These are phyloP conservation scores for Ophiosphaerella herpotricha DNA, from an alignment of 2,329 filamentous ascomycete genomes.

Conservation along the genomic window DNA sequence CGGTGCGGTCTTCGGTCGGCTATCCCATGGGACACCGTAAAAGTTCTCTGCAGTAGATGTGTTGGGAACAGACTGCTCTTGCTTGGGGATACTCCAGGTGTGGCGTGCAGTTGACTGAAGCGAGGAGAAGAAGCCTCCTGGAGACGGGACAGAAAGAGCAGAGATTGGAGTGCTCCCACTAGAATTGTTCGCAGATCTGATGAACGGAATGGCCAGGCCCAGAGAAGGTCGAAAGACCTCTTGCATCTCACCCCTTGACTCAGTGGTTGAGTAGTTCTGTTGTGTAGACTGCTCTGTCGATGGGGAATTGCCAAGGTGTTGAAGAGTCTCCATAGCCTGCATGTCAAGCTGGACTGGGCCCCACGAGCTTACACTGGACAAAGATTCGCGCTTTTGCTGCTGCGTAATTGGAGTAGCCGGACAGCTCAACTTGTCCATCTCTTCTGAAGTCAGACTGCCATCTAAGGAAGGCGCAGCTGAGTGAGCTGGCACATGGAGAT, in stretches of 20 bases:
- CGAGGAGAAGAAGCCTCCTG: conserved; percentile 87
- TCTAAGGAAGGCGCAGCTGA: conserved; percentile 88
- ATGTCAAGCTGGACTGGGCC: conserved; percentile 67
- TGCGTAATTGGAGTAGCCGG: conserved; percentile 74
- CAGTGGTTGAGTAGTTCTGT: conserved; percentile 38
- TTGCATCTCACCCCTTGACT: conserved; percentile 65
- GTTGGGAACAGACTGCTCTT: conserved; percentile 64
- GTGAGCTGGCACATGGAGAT: conserved; percentile 69
- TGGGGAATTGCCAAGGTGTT: conserved; percentile 62
- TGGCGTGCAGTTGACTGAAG: conserved; percentile 75
- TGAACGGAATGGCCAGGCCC: conserved; percentile 32
- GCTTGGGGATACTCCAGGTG: conserved; percentile 72
- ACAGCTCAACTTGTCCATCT: conserved; percentile 80
- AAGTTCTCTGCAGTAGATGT: conserved; percentile 93
- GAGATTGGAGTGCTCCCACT: conserved; percentile 67
- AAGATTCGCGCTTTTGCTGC: conserved; percentile 42
- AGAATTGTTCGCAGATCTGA: conserved; percentile 40
- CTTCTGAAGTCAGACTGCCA: conserved; percentile 85
- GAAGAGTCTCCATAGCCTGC: conserved; percentile 78
- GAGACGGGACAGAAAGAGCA: conserved; percentile 85
- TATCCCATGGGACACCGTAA: conserved; percentile 79
- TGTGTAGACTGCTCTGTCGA: conserved; percentile 25
- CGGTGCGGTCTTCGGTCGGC: conserved; percentile 30
- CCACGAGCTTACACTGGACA: conserved; percentile 67
- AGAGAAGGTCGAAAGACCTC: conserved; percentile 60